Percentiles rank a stretch among this genome's conserved stretches.
Evolutionary conservation across 2,329 filamentous ascomycete genomes (phyloP).

Genomic region (Epichloe aotearoae): DNA sequence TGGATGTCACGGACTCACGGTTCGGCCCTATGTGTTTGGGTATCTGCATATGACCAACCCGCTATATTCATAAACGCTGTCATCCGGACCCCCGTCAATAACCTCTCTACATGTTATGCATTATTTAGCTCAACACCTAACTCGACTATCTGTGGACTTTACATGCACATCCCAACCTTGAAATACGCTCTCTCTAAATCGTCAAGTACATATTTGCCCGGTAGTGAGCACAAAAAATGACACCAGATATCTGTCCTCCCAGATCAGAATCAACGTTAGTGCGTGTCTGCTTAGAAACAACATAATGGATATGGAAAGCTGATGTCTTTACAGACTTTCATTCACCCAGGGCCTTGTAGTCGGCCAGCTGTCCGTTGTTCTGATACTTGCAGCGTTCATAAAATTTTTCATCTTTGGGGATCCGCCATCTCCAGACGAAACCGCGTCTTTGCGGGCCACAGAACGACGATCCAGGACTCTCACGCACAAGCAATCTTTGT

Average conservation of each 20-base stretch:
- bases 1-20: not conserved
- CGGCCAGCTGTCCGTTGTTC: slow-evolving; percentile 82
- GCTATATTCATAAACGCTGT: not conserved
- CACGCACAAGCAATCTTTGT: slow-evolving; percentile 61
- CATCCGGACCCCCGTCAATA: not conserved
- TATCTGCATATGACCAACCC: slow-evolving; percentile 1
- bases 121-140: not conserved
- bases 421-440: slow-evolving; percentile 69
- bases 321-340: slow-evolving; percentile 41
- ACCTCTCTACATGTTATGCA: not conserved
- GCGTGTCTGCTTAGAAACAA: not conserved
- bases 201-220: not conserved
- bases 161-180: not conserved
- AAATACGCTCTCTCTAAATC: not conserved
- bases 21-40: not conserved
- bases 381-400: slow-evolving; percentile 89
- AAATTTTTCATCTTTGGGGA: slow-evolving; percentile 99
- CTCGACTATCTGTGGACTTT: not conserved
- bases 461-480: slow-evolving; percentile 61
- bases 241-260: slow-evolving; percentile 27
- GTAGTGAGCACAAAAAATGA: slow-evolving; percentile 17
- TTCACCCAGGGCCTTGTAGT: slow-evolving; percentile 91
- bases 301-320: not conserved
- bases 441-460: slow-evolving; percentile 60
- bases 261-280: slow-evolving; percentile 34